Evolutionary conservation across 177 flowering plant genomes (phyloP), one percentile per base, ranked within the genome.

Genomic region (Telopea speciosissima): DNA sequence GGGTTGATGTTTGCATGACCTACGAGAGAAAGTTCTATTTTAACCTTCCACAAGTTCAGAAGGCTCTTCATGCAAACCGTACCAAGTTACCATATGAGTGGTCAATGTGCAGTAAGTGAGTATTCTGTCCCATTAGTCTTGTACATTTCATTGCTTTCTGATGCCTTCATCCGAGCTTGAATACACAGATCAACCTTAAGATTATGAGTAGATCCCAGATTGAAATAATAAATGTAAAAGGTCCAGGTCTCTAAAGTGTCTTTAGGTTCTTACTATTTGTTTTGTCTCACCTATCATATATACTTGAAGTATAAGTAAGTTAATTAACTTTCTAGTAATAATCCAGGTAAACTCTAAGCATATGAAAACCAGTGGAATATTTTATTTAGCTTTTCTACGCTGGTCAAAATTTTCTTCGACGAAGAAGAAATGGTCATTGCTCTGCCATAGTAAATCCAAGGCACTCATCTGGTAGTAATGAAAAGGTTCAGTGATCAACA

Each of bases 61-160:
- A 78, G 72, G 96, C 97, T 71, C 96, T 95, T 77, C 99, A 92
- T 84, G 97, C 97, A 12, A 95, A 92, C 79, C 81, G 93, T 33
- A 95, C 97, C 6, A 82, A 80, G 21, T 77, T 95, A 65, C 90
- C 89, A 22, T 95, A 92, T 70, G 16, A 60, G 11, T 95, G 99
- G 97, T 71, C 85, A 1, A 95, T 92, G 99, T 95, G 99, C 85
- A 92, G 93, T 67, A 69, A 74, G 97, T 92, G 78, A 78, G 87
- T 78, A 70, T 2, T 62, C 69, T 70, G 12, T 40, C 17, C 25
- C 6, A 23, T 33, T n/a, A 45, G 23, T 44, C 8, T 52, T 22
- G 31, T n/a, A n/a, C 62, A 4, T 8, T 69, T 69, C 22, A 24
- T 23, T 24, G 23, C 23, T 45, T 45, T 23, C 5, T 71, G 67